phyloP scores from a whole-genome alignment of 2,329 filamentous ascomycete genomes.

The Botryosphaeria dothidea region DNA sequence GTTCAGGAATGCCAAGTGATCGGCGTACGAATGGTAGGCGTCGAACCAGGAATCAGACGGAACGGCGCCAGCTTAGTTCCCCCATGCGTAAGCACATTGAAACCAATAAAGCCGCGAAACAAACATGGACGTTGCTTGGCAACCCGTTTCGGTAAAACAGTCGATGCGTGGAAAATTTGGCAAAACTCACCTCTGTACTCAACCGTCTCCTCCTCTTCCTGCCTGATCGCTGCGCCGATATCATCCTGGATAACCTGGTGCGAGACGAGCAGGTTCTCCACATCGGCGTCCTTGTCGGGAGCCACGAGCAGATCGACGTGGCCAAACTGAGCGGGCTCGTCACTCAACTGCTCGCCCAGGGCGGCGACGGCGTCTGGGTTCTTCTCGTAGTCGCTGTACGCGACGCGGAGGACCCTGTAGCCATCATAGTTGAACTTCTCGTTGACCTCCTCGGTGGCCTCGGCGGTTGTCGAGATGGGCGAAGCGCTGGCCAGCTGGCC shows the following conservation, averaged over 20 bases:
- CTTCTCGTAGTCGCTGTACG: conserved; percentile 29
- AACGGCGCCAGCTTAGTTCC: conserved; percentile 22
- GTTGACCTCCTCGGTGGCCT: not conserved
- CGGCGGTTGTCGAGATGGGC: not conserved
- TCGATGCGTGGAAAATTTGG: too few species aligned
- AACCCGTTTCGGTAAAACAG: too few species aligned
- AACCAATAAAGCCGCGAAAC: not conserved
- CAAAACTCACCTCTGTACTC: conserved; percentile 30
- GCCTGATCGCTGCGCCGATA: conserved; percentile 34
- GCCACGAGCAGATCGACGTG: conserved; percentile 39
- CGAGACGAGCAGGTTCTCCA: conserved; percentile 29
- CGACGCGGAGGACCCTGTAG: conserved; percentile 38
- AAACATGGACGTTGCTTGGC: not conserved
- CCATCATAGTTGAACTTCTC: conserved; percentile 34
- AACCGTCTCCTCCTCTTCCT: conserved; percentile 30
- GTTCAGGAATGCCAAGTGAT: conserved; percentile 34
- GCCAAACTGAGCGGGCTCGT: conserved; percentile 32
- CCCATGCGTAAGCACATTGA: not conserved
- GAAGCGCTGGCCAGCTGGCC: not conserved
- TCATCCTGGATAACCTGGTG: conserved; percentile 35
- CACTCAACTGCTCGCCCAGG: conserved; percentile 34
- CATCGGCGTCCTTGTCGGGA: conserved; percentile 33
- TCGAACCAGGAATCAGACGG: conserved; percentile 39
- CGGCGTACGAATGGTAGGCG: conserved; percentile 37
- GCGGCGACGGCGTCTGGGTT: conserved; percentile 32